A percentile compares a stretch with the other conserved stretches of the same genome.
phyloP scores from a whole-genome alignment of 2,329 filamentous ascomycete genomes.

The Acephala macrosclerotiorum region DNA sequence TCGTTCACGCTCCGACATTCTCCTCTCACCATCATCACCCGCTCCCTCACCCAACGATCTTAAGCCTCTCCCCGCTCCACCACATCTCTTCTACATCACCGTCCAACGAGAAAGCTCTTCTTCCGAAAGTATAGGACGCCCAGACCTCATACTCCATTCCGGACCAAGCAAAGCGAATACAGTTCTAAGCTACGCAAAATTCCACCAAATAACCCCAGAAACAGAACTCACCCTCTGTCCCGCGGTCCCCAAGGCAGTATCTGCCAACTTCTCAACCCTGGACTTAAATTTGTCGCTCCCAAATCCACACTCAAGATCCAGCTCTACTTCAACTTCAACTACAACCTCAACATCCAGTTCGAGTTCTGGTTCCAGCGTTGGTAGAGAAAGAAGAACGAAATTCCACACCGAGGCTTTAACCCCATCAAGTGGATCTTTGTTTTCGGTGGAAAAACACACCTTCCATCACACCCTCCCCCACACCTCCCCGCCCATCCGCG shows the following conservation, averaged over 20 bases:
- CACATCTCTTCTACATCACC: conserved; percentile 39
- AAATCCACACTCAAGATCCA: conserved; percentile 5
- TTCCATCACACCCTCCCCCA: conserved; percentile 35
- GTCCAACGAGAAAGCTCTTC: conserved; percentile 29
- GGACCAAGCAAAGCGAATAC: conserved; percentile 33
- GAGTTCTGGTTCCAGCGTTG: background rate
- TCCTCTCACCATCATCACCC: conserved; percentile 36
- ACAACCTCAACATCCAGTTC: conserved; percentile 10
- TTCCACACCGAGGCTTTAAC: conserved; percentile 27
- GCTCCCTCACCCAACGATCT: conserved; percentile 32
- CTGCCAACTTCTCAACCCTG: conserved; percentile 17
- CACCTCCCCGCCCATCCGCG: conserved; percentile 24
- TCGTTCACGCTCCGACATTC: conserved; percentile 33
- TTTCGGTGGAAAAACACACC: conserved; percentile 35
- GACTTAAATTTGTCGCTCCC: conserved; percentile 20
- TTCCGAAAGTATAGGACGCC: conserved; percentile 21
- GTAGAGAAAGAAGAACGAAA: background rate
- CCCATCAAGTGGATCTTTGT: conserved; percentile 33
- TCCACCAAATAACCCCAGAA: conserved; percentile 34
- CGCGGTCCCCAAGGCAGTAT: conserved; percentile 20
- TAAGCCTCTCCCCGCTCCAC: conserved; percentile 36
- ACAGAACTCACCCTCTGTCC: conserved; percentile 40
- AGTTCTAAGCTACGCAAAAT: conserved; percentile 37
- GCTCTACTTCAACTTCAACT: conserved; percentile 12
- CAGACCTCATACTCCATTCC: conserved; percentile 38